These are phyloP conservation scores for Pseudocercospora vitis DNA, from an alignment of 2,329 filamentous ascomycete genomes.

Conservation along the genomic window DNA sequence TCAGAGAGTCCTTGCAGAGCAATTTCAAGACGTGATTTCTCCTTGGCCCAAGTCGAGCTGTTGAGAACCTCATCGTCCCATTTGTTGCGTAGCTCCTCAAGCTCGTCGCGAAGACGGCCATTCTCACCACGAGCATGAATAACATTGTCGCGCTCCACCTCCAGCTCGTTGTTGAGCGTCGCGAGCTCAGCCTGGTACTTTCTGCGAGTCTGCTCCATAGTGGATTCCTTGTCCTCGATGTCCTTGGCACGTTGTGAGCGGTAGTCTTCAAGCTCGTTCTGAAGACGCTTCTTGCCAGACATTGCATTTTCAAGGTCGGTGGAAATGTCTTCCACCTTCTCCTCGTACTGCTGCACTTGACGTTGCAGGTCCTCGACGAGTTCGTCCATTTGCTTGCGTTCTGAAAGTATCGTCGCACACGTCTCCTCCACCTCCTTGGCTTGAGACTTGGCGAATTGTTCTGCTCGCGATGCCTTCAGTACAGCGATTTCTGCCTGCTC, in stretches of 20 bases:
- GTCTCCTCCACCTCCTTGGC: slow-evolving; percentile 88
- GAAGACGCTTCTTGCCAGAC: slow-evolving; percentile 88
- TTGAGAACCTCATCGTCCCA: slow-evolving; percentile 99
- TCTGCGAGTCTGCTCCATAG: slow-evolving; percentile 93
- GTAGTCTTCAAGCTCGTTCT: slow-evolving; percentile 97
- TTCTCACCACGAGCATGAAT: slow-evolving; percentile 83
- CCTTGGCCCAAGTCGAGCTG: slow-evolving; percentile 96
- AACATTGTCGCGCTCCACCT: slow-evolving; percentile 87
- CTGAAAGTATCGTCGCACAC: slow-evolving; percentile 84
- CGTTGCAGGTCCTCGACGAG: slow-evolving; percentile 86
- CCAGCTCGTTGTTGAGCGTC: slow-evolving; percentile 84
- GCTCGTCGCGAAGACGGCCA: slow-evolving; percentile 84
- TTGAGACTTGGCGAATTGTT: slow-evolving; percentile 90
- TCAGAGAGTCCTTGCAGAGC: slow-evolving; percentile 84
- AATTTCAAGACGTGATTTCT: slow-evolving; percentile 87
- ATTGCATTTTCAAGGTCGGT: slow-evolving; percentile 83
- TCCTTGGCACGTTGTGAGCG: slow-evolving; percentile 92
- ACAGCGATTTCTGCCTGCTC: slow-evolving; percentile 96
- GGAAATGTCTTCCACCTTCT: slow-evolving; percentile 85
- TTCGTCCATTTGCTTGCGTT: slow-evolving; percentile 85
- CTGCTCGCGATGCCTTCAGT: slow-evolving; percentile 84
- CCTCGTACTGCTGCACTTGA: slow-evolving; percentile 84
- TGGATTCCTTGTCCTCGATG: slow-evolving; percentile 93
- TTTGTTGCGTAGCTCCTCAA: slow-evolving; percentile 90
- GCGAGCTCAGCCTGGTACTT: slow-evolving; percentile 96